phyloP scores from a whole-genome alignment of 768 basidiomycete species.

The Termitomyces sp. region DNA sequence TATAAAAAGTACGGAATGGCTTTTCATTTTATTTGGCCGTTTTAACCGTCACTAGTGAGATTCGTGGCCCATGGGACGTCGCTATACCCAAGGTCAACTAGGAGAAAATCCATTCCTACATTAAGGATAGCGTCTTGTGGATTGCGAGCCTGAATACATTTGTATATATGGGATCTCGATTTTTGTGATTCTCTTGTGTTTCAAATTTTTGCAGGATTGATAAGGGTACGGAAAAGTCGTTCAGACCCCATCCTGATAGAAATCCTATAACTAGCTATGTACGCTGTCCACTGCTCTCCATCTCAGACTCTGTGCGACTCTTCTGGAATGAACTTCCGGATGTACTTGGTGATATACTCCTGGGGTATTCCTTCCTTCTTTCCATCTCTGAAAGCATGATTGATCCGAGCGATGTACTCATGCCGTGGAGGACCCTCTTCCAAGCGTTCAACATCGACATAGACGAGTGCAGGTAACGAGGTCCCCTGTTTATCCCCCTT shows the following conservation, averaged over 20 bases:
- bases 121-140: neutral
- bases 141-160: neutral
- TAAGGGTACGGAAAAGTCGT: neutral
- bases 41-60: constrained; percentile 53
- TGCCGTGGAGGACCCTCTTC: constrained; percentile 24
- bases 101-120: neutral
- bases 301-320: neutral
- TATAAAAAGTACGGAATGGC: constrained; percentile 70
- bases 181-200: neutral
- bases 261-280: neutral
- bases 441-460: constrained; percentile 31
- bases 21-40: neutral
- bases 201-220: neutral
- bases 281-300: neutral
- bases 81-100: constrained; percentile 65
- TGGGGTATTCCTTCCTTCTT: constrained; percentile 30
- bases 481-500: constrained; percentile 3
- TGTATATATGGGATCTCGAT: neutral
- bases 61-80: constrained; percentile 88
- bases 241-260: neutral
- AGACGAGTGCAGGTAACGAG: constrained; percentile 28
- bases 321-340: constrained; percentile 35
- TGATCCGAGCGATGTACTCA: constrained; percentile 43
- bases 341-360: constrained; percentile 37
- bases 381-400: constrained; percentile 37